Evolutionary conservation across 1,139 yeast genomes (phyloP), one percentile per base, ranked within the genome.

Genomic region (Debaryomyces psychrophilus): DNA sequence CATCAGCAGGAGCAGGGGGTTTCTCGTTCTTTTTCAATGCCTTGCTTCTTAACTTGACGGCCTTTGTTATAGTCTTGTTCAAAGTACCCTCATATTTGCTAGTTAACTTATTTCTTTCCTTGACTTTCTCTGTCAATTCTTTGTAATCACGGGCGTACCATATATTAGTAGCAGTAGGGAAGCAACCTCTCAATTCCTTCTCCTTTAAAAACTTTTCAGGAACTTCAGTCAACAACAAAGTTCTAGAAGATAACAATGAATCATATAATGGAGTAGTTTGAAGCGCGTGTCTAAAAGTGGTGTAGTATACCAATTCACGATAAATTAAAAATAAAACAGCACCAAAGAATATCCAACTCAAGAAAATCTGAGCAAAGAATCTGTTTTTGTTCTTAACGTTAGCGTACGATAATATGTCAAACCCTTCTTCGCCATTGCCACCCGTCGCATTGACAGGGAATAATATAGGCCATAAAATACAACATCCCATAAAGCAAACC

Each of bases 401-500:
- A 29, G 88, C 76, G 52, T 81, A 81, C 2, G 87, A 68, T 47
- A 87, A 66, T 38, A 79, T 69, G 56, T 85, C 84, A 46, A 86
- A 79, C 44, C 87, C 90, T 11, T 61, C 83, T 9, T 65, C 52
- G 29, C 71, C 68, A 42, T 73, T 73, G 17, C 95, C 93, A 53
- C 88, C 85, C 7, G 96, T 83, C 11, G 95, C 96, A 64, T 90
- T 89, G 43, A 93, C 86, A 0, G 99, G 95, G 51, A 93, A 74
- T 49, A 93, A 71, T 48, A 93, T 80, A 25, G 97, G 93, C 81
- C 89, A 82, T 14, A 85, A 67, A 17, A 86, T 55, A 27, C 87
- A 52, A 45, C 88, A 81, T 1, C 95, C 95, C 9, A 83, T 60
- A 8, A 83, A 58, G 25, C 87, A 79, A 42, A 88, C 64, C 14